Evolutionary conservation across 2,329 filamentous ascomycete genomes (phyloP), one percentile per base, ranked within the genome.

Genomic region (Colletotrichum navitas): DNA sequence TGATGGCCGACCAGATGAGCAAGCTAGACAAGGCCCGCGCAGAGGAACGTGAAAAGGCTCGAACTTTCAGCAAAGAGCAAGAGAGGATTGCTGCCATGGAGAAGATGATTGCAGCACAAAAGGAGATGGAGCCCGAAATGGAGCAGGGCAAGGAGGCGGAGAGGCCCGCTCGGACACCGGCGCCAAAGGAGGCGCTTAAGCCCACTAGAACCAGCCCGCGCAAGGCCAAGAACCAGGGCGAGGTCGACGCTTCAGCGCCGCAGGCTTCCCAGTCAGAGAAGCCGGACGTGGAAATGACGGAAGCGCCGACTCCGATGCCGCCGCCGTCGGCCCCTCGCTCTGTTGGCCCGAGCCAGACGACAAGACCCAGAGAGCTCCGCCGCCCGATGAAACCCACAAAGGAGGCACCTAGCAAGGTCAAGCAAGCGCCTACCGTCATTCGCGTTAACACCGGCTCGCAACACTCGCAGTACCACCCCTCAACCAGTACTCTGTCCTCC

Each of bases 391-490:
- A 89, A 75, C 90, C 91, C 2, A 85, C 85, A 11, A 92, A 91
- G 77, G 90, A 92, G 51, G 77, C 84, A 0, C 75, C 85, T 4
- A 74, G 81, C 14, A 93, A 92, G 78, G 78, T 86, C 0, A 93
- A 91, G 78, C 90, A 91, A 71, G 89, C 88, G 1, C 92, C 91
- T 10, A 93, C 92, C 3, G 89, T 92, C 68, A 94, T 92, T 76
- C 89, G 88, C 68, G 91, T 94, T 71, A 92, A 92, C 74, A 90
- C 89, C 63, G 87, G 88, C 29, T 91, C 90, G 12, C 89, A 91
- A 74, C 85, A 88, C 68, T 83, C 85, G 32, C 89, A 90, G 68
- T 87, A 88, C 72, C 87, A 90, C 65, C 87, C 89, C 14, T 86
- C 89, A 1, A 89, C 88, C 71, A 87, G 86, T 56, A 83, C 86